Conservation (phyloP, 2,329 filamentous ascomycete species). For the Hymenoscyphus linearis region DNA sequence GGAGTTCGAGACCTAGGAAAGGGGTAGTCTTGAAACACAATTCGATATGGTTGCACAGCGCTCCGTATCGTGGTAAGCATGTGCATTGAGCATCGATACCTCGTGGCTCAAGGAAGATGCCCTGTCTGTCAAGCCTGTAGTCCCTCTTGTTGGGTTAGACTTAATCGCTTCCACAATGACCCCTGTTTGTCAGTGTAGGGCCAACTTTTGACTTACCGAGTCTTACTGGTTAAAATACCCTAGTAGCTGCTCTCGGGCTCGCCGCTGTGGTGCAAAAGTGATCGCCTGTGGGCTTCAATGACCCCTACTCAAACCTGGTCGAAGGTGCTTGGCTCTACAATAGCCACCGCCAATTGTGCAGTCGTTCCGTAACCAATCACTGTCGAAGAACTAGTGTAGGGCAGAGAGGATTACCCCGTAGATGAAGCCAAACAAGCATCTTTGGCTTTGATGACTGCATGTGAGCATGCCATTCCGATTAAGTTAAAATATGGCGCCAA, state of each 20-base stretch:
- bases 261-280: slow-evolving; percentile 11
- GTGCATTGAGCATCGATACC: not conserved
- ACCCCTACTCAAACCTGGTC: not conserved
- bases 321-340: slow-evolving; percentile 1
- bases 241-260: slow-evolving; percentile 8
- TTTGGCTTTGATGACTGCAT: slow-evolving; percentile 14
- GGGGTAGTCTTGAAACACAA: not conserved
- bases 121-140: not conserved
- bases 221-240: not conserved
- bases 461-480: slow-evolving; percentile 7
- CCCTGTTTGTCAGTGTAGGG: slow-evolving; percentile 7
- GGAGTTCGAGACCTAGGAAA: not conserved
- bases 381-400: slow-evolving; percentile 4
- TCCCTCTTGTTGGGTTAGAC: not conserved
- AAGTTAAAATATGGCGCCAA: slow-evolving; percentile 7
- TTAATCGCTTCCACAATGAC: not conserved
- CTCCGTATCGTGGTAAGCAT: slow-evolving; percentile 2
- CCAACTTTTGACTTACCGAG: slow-evolving; percentile 9
- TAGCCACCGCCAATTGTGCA: slow-evolving; percentile 15
- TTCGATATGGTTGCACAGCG: slow-evolving; percentile 6
- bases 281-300: slow-evolving; percentile 1
- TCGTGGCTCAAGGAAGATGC: slow-evolving; percentile 6
- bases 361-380: slow-evolving; percentile 10
- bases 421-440: not conserved
- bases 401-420: slow-evolving; percentile 8